These are phyloP conservation scores for Chondrostereum purpureum DNA, from an alignment of 1,284 basidiomycete genomes.

Conservation along the genomic window DNA sequence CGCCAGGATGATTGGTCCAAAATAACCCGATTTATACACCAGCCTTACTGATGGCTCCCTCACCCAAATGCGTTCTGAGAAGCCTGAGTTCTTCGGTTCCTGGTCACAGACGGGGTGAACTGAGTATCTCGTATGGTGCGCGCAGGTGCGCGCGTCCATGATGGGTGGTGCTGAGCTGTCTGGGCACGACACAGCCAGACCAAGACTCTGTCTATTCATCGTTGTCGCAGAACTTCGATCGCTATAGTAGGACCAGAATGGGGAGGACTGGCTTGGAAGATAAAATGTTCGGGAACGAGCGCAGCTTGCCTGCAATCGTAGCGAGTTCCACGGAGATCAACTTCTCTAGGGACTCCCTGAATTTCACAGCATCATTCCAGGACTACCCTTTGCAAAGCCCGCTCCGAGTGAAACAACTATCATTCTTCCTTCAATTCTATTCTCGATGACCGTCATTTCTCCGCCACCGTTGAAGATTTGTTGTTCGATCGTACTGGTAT, in stretches of 20 bases:
- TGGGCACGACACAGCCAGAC: slow-evolving; percentile 61
- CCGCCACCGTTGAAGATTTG: slow-evolving; percentile 41
- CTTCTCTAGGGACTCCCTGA: too few species aligned
- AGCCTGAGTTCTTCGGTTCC: background rate
- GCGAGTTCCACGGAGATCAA: too few species aligned
- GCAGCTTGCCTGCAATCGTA: slow-evolving; percentile 51
- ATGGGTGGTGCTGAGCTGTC: slow-evolving; percentile 45
- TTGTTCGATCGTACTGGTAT: slow-evolving; percentile 56
- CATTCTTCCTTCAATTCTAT: slow-evolving; percentile 54
- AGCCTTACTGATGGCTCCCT: too few species aligned
- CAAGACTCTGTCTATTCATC: slow-evolving; percentile 63
- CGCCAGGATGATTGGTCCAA: too few species aligned
- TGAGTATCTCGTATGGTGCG: slow-evolving; percentile 50
- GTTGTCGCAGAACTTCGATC: slow-evolving; percentile 25
- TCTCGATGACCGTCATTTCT: slow-evolving; percentile 42
- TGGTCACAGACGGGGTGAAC: slow-evolving; percentile 41
- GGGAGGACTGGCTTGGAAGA: slow-evolving; percentile 76
- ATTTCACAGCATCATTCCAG: too few species aligned
- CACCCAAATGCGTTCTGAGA: slow-evolving; percentile 2
- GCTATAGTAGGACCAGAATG: slow-evolving; percentile 19
- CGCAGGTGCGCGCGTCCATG: slow-evolving; percentile 47
- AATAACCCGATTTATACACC: too few species aligned
- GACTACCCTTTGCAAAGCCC: too few species aligned
- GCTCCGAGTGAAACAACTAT: slow-evolving; percentile 15
- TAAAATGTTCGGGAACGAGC: slow-evolving; percentile 78